Percentiles rank a stretch among this genome's conserved stretches.
phyloP scores from a whole-genome alignment of 1,284 basidiomycete species.

The Tylopilus sp. region DNA sequence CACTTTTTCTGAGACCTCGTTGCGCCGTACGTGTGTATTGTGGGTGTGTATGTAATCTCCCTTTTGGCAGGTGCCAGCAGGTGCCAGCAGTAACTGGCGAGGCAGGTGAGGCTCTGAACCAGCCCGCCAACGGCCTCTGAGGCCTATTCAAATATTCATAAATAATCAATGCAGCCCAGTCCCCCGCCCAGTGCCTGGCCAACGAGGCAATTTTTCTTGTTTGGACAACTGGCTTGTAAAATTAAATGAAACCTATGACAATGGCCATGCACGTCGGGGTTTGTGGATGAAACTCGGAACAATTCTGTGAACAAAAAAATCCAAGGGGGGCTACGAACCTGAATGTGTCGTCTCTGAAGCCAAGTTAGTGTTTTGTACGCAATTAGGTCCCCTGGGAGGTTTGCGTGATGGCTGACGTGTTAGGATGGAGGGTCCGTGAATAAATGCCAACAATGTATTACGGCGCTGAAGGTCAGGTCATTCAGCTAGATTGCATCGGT shows the following conservation, averaged over 20 bases:
- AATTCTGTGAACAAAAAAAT: conserved; percentile 6
- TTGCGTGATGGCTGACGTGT: conserved; percentile 32
- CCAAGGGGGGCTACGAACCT: conserved; percentile 21
- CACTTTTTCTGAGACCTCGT: conserved; percentile 14
- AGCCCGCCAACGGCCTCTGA: conserved; percentile 11
- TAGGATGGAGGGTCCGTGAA: conserved; percentile 25
- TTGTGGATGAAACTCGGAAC: conserved; percentile 14
- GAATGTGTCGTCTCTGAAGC: conserved; percentile 29
- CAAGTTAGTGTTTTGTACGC: conserved; percentile 24
- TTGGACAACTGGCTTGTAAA: conserved; percentile 7
- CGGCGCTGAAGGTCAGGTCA: conserved; percentile 19
- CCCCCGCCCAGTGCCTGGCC: conserved; percentile 17
- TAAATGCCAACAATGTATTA: conserved; percentile 30
- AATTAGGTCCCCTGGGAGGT: conserved; percentile 20
- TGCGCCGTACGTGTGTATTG: conserved; percentile 14
- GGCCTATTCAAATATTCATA: conserved; percentile 6
- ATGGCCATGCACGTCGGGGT: conserved; percentile 10
- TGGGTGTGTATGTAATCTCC: conserved; percentile 24
- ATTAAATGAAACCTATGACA: conserved; percentile 8
- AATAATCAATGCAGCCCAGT: background rate
- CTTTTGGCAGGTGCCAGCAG: conserved; percentile 15
- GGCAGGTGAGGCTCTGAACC: conserved; percentile 11
- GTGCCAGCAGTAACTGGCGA: conserved; percentile 23
- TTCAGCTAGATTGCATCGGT: conserved; percentile 7
- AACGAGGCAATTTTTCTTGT: conserved; percentile 13